Conservation (phyloP, 179 eudicot genomes). For the Beta lomatogona region DNA sequence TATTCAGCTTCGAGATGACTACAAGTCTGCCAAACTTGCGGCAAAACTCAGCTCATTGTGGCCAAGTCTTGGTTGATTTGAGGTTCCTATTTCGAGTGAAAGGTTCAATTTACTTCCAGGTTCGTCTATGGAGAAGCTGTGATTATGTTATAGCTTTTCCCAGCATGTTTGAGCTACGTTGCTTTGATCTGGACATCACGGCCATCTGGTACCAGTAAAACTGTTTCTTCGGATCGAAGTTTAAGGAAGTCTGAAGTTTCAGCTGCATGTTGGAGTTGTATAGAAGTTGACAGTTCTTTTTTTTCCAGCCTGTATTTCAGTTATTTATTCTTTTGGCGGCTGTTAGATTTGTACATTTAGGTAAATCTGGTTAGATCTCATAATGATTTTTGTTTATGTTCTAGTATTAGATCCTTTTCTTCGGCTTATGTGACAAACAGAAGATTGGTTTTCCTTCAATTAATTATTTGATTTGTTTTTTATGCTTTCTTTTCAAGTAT, state of each 20-base stretch:
- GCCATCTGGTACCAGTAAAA: constrained; percentile 1
- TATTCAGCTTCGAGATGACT: constrained; percentile 93
- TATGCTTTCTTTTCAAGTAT: not conserved
- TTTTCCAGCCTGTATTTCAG: not conserved
- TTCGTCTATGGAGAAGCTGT: constrained; percentile 17
- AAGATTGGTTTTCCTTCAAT: too few species aligned
- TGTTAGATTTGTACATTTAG: constrained; percentile 7
- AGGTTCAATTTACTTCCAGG: not conserved
- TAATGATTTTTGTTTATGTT: not conserved
- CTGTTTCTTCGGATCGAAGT: not conserved
- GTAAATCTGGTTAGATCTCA: not conserved
- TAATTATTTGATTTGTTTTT: not conserved
- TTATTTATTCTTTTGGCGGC: not conserved
- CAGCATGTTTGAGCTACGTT: not conserved
- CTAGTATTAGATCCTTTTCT: not conserved
- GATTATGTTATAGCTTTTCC: not conserved
- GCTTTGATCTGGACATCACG: not conserved
- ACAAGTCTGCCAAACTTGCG: constrained; percentile 91
- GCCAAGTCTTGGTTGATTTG: constrained; percentile 46
- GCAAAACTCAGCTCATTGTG: constrained; percentile 80
- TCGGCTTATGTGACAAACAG: not conserved
- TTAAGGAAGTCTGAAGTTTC: not conserved
- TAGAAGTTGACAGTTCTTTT: constrained; percentile 7
- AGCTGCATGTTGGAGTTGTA: constrained; percentile 24
- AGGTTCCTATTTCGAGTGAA: not conserved